Conservation (phyloP, 2,329 filamentous ascomycete genomes). For the Conoideocrella luteorostrata region DNA sequence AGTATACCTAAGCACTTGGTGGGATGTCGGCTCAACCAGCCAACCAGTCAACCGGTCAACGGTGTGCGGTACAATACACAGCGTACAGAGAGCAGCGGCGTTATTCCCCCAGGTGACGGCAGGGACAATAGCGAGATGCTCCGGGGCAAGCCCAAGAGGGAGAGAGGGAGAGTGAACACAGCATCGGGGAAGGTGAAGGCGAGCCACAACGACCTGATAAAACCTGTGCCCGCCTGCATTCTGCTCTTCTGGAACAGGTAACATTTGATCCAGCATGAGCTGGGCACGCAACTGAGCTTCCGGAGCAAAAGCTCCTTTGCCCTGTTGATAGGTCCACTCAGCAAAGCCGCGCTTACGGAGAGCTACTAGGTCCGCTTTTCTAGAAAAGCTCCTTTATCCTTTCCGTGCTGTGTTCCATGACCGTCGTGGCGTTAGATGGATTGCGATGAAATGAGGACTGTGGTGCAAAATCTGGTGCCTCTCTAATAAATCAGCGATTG, state of each 20-base stretch:
- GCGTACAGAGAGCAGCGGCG: too few relatives aligned
- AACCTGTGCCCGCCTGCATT: conserved; percentile 6
- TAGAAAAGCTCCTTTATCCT: conserved; percentile 1
- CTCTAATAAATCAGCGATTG: too few relatives aligned
- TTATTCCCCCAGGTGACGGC: too few relatives aligned
- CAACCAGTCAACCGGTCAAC: neutral
- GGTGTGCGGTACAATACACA: too few relatives aligned
- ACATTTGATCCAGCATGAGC: conserved; percentile 6
- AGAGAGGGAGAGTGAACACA: neutral
- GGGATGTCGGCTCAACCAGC: neutral
- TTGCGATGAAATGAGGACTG: too few relatives aligned
- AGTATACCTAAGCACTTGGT: neutral
- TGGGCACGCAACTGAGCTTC: neutral
- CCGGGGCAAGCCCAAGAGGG: neutral
- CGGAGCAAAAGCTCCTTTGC: conserved; percentile 12
- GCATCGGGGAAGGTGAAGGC: neutral
- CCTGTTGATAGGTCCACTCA: conserved; percentile 7
- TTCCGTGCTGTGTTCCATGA: neutral
- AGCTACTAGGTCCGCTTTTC: conserved; percentile 11
- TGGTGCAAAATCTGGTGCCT: too few relatives aligned
- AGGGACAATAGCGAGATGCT: neutral
- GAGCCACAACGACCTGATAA: conserved; percentile 7
- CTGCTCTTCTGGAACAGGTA: conserved; percentile 5
- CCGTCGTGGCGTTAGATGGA: too few relatives aligned
- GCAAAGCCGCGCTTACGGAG: conserved; percentile 7